phyloP scores from a whole-genome alignment of 257 asterid species.

The Capsicum baccatum region DNA sequence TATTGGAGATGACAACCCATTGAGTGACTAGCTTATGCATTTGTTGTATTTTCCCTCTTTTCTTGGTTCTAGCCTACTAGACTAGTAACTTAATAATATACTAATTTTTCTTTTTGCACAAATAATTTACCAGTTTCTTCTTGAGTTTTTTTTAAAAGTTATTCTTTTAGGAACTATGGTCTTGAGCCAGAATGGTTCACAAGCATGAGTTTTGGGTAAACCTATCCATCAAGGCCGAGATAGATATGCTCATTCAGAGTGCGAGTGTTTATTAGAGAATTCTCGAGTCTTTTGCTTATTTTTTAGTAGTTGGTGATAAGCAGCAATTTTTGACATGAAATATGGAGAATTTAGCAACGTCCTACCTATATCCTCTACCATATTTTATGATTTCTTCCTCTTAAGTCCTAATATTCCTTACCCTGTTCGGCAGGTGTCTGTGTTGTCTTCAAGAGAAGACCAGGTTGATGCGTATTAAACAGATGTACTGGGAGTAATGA shows the following conservation, averaged over 20 bases:
- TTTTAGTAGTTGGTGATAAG: neutral
- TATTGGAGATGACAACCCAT: neutral
- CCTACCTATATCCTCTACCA: neutral
- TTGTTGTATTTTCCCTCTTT: neutral
- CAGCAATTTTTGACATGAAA: neutral
- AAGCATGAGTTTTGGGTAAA: neutral
- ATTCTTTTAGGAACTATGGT: neutral
- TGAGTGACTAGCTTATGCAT: neutral
- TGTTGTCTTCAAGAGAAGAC: neutral
- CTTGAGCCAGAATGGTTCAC: neutral
- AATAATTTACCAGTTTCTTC: neutral
- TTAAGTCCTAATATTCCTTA: slow-evolving; percentile 1
- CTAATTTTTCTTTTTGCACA: neutral
- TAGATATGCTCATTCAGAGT: neutral
- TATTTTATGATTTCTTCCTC: neutral
- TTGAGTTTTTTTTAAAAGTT: neutral
- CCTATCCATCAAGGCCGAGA: neutral
- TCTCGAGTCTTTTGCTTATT: neutral
- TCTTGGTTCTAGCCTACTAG: neutral
- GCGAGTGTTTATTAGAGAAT: neutral
- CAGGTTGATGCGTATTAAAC: slow-evolving; percentile 36
- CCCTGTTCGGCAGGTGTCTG: neutral
- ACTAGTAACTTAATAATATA: neutral
- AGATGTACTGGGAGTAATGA: slow-evolving; percentile 68
- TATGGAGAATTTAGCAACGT: neutral